Base-by-base conservation (phyloP, 768 basidiomycete genomes). In the Exsudoporus frostii region DNA sequence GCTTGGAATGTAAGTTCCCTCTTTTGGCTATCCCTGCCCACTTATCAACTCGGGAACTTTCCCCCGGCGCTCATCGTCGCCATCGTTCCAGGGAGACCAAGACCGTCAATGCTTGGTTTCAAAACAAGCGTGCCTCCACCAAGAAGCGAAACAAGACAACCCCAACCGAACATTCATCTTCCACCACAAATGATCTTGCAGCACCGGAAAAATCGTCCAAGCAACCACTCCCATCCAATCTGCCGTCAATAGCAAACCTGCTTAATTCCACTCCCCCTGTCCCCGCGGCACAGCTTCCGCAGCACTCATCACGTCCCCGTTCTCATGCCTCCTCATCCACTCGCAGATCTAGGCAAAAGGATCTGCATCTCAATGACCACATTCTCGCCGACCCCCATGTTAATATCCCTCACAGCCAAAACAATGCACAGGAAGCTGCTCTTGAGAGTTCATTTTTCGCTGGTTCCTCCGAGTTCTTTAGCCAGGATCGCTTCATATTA, bases 61-160 rank as follows among this genome's bases (percentile, higher is more conserved):
- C 20, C 27, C 44, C 45, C 19, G 32, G 48, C 51, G 32, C 54
- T 30, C 54, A 41, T 53, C 54, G 40, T 43, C 47, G n/a, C 55
- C 37, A 45, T 53, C 51, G 49, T 57, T 48, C 48, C 65, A 90
- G 89, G 85, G 86, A 90, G 67, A 84, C 82, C 69, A 90, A 90
- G 78, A 88, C 86, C 3, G 88, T 90, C 65, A 87, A 88, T 66
- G 86, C 89, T 14, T 90, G 87, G 85, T 91, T 90, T 71, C 88
- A 90, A 73, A 90, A 90, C 67, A 90, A 90, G 76, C 79, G 89
- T 50, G 88, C 89, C 7, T 89, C 88, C 13, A 83, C 81, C 61
- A 90, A 89, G 79, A 90, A 90, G 71, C 74, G 79, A 20, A 74
- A 79, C 74, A 68, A 79, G 77, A 67, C 75, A 66, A 63, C 63